Percentiles rank a stretch among this genome's conserved stretches.
phyloP scores from a whole-genome alignment of 1,139 yeast species.

The Geotrichum candidum region DNA sequence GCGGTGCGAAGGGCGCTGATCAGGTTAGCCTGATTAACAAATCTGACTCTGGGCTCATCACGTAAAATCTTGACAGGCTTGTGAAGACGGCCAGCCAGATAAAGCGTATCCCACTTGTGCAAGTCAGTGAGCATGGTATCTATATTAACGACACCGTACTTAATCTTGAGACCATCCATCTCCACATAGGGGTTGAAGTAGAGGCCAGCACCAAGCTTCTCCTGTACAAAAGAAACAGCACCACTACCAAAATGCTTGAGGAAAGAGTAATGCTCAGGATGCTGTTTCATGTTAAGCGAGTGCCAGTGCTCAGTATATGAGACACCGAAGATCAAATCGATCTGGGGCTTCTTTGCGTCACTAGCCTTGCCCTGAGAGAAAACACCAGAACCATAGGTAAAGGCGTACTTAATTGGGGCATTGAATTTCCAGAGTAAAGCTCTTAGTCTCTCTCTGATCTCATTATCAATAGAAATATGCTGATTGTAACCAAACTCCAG shows the following conservation, averaged over 20 bases:
- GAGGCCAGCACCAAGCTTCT: constrained; percentile 74
- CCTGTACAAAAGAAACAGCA: constrained; percentile 54
- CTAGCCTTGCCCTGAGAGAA: constrained; percentile 61
- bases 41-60: constrained; percentile 56
- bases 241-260: constrained; percentile 56
- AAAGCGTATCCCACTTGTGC: constrained; percentile 75
- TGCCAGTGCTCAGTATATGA: constrained; percentile 73
- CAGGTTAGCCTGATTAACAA: constrained; percentile 70
- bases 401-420: constrained; percentile 66
- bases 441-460: constrained; percentile 44
- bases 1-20: constrained; percentile 73
- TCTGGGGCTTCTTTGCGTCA: constrained; percentile 48
- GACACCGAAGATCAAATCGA: constrained; percentile 85
- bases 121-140: constrained; percentile 60
- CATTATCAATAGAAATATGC: constrained; percentile 43
- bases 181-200: constrained; percentile 87
- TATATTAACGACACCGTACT: constrained; percentile 78
- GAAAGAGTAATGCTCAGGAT: constrained; percentile 71
- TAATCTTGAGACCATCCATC: constrained; percentile 57
- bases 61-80: constrained; percentile 81
- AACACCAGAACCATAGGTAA: constrained; percentile 96
- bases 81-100: constrained; percentile 87
- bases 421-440: constrained; percentile 49
- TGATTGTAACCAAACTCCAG: constrained; percentile 56
- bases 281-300: constrained; percentile 54